Base-by-base conservation (phyloP, 148 eudicot genomes). In the Bassia scoparia region DNA sequence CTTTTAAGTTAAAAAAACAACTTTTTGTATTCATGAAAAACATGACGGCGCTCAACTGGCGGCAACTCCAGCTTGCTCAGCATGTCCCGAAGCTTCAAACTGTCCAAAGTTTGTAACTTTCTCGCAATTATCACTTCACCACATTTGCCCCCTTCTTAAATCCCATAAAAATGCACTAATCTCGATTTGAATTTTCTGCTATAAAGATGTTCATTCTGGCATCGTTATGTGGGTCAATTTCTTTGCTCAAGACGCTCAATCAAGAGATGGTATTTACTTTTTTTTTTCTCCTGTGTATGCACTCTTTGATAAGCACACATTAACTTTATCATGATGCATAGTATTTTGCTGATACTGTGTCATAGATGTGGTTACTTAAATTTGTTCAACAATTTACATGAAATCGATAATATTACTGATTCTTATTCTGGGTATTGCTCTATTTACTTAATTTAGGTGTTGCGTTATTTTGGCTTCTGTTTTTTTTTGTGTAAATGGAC, bases 171-270 rank as follows among this genome's bases (percentile, higher is more conserved):
- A 46, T 38, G 67, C 1, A 43, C 24, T 15, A 69, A 70, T 14
- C 54, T 83, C 29, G 74, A 78, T 26, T 11, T 17, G 74, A 78
- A 20, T 11, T 17, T 63, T 62, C 43, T 56, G 55, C 75, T 1
- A 86, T 83, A 46, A 76, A 79, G 63, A 89, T 93, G 90, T 87
- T 93, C 62, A 83, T 93, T 67, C 75, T 93, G 49, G 98, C 96
- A 18, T 77, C 89, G 98, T 80, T 93, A 78, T 61, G 98, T 90
- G 12, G 94, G 89, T 12, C 85, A 89, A 35, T 90, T n/a, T 79
- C 84, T 86, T 90, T 35, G 98, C 90, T 31, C 83, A 79, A 9
- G 60, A 87, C 90, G 68, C 85, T 78, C 74, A 76, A 55, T 74
- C 67, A 81, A 70, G 94, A n/a, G 88, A 81, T 90, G 98, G 98